These are phyloP conservation scores for Paxillus involutus DNA, from an alignment of 768 basidiomycete genomes.

Conservation along the genomic window DNA sequence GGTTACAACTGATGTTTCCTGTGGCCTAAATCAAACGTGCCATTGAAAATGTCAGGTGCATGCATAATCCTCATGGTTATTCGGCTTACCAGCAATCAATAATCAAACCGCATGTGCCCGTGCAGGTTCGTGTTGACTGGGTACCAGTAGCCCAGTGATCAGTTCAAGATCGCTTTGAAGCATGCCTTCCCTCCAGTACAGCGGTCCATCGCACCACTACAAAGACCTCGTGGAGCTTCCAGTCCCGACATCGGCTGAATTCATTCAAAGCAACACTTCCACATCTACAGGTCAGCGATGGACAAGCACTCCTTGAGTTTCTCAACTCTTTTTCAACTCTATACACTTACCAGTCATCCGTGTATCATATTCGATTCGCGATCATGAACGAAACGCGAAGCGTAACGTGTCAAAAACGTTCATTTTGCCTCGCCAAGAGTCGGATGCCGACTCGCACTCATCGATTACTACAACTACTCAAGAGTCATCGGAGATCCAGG, in stretches of 20 bases:
- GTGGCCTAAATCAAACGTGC: too few species aligned
- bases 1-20: too few species aligned
- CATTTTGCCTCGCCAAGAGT: constrained; percentile 21
- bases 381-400: constrained; percentile 52
- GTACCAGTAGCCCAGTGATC: too few species aligned
- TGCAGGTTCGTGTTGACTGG: too few species aligned
- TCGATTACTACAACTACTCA: constrained; percentile 9
- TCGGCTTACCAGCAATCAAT: too few species aligned
- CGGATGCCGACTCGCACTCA: constrained; percentile 6
- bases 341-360: constrained; percentile 35
- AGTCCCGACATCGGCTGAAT: constrained; percentile 35
- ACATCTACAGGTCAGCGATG: constrained; percentile 17
- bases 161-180: too few species aligned
- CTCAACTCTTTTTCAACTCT: too few species aligned
- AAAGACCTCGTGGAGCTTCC: constrained; percentile 41
- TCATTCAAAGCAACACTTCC: constrained; percentile 18
- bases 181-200: constrained; percentile 21
- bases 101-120: too few species aligned
- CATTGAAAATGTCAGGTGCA: too few species aligned
- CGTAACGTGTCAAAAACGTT: constrained; percentile 42
- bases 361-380: constrained; percentile 45
- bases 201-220: constrained; percentile 28
- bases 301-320: background rate
- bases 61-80: too few species aligned
- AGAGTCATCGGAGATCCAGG: constrained; percentile 36